Evolutionary conservation across 1,284 basidiomycete species (phyloP), one percentile per base, ranked within the genome.

Genomic region (Serendipita sp.): DNA sequence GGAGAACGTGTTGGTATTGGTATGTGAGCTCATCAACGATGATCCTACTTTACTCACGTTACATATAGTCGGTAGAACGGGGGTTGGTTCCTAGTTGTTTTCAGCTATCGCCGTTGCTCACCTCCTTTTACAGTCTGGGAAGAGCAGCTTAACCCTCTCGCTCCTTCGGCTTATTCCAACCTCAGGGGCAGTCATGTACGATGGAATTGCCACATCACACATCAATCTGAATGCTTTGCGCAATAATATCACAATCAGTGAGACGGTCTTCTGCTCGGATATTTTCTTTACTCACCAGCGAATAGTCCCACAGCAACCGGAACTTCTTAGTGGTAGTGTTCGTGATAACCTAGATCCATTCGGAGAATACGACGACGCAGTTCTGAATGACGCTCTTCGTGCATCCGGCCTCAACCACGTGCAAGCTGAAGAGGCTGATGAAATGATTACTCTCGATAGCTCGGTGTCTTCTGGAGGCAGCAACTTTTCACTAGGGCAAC

Each of bases 271-370:
- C n/a, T 58, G 12, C 26, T 32, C 17, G 12, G 32, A 58, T 30
- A 32, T 5, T 22, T 10, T 35, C 8, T 30, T 58, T n/a, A 34
- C 45, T n/a, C n/a, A 32, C 32, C 32, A 10, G 22, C 4, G 29
- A 58, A 58, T 58, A 58, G 53, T 79, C 35, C 77, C 77, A 2
- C 79, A 80, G 65, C 74, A 82, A 78, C 87, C 89, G 5, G 84
- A 86, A 66, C 74, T 86, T 0, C 71, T 87, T 53, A 79, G 78
- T 64, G 84, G 82, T 12, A 77, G 78, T 0, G 69, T 85, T 30
- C 75, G 82, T 10, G 71, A 78, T 60, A 84, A 84, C 69, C 69
- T 87, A 8, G 85, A 86, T 68, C 88, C 89, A 0, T 91, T 91
- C 69, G 80, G 78, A 4, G 78, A 85, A 69, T 77, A 84, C 68